A percentile compares a stretch with the other conserved stretches of the same genome.
Evolutionary conservation across 345 rosid species (phyloP).

Genomic region (Ceriops decandra): DNA sequence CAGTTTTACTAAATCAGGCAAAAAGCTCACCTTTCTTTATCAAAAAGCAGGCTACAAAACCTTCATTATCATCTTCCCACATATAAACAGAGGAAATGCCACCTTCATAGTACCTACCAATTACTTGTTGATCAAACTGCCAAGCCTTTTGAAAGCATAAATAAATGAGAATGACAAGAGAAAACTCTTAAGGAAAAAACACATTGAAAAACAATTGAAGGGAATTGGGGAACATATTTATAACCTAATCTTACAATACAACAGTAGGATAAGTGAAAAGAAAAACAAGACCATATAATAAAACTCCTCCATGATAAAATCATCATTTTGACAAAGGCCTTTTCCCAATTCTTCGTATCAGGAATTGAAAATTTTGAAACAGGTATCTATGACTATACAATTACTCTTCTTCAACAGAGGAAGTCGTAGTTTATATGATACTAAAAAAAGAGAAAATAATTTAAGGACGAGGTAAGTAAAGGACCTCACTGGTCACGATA

Average conservation of each 20-base stretch:
- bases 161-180: slow-evolving; percentile 1
- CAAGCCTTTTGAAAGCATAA: background rate
- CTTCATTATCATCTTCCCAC: slow-evolving; percentile 96
- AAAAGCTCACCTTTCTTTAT: slow-evolving; percentile 76
- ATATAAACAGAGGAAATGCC: slow-evolving; percentile 95
- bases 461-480: slow-evolving; percentile 65
- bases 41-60: slow-evolving; percentile 88
- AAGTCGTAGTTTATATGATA: background rate
- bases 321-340: background rate
- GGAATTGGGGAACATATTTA: background rate
- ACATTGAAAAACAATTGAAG: background rate
- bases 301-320: background rate
- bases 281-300: background rate
- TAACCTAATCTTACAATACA: background rate
- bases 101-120: slow-evolving; percentile 91
- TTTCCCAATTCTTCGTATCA: too few relatives aligned
- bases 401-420: background rate
- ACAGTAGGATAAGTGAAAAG: background rate
- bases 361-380: too few relatives aligned
- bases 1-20: background rate
- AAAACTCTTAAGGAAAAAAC: background rate
- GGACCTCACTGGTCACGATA: slow-evolving; percentile 99
- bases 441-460: background rate
- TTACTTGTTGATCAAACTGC: slow-evolving; percentile 32
- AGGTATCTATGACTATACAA: too few relatives aligned